Conservation (phyloP, 345 rosid species). For the Salix suchowensis region DNA sequence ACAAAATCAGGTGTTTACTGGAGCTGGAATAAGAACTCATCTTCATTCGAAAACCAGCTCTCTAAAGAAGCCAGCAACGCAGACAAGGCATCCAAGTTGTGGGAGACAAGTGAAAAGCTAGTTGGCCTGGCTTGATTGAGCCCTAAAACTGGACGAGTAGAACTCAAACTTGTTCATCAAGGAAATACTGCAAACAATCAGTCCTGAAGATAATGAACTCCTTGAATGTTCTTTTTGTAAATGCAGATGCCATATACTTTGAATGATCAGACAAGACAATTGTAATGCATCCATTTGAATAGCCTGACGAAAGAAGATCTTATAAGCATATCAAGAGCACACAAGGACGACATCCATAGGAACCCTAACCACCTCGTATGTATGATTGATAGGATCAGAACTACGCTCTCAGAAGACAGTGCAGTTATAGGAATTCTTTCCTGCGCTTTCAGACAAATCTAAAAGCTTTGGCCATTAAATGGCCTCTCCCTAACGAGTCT, state of each 20-base stretch:
- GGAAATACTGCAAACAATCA: background rate
- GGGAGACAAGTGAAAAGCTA: constrained; percentile 93
- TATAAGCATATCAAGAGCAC: background rate
- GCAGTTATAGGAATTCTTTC: background rate
- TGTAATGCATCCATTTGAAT: background rate
- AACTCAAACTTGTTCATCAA: background rate
- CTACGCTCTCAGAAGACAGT: background rate
- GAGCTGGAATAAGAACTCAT: constrained; percentile 95
- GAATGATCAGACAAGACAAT: background rate
- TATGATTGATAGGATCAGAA: background rate
- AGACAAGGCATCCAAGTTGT: constrained; percentile 80
- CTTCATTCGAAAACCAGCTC: constrained; percentile 86
- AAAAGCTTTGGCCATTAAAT: background rate
- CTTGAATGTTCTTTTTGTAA: background rate
- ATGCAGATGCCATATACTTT: background rate
- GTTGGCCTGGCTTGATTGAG: constrained; percentile 66
- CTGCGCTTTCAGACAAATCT: background rate
- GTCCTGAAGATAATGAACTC: background rate
- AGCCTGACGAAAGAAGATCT: background rate
- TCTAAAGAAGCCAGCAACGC: constrained; percentile 82
- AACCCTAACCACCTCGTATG: no score
- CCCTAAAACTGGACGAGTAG: background rate
- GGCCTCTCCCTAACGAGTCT: background rate
- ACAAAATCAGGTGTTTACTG: constrained; percentile 88
- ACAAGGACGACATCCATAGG: background rate